Base-by-base conservation (phyloP, 805 yeast genomes). In the Ogataea pini region DNA sequence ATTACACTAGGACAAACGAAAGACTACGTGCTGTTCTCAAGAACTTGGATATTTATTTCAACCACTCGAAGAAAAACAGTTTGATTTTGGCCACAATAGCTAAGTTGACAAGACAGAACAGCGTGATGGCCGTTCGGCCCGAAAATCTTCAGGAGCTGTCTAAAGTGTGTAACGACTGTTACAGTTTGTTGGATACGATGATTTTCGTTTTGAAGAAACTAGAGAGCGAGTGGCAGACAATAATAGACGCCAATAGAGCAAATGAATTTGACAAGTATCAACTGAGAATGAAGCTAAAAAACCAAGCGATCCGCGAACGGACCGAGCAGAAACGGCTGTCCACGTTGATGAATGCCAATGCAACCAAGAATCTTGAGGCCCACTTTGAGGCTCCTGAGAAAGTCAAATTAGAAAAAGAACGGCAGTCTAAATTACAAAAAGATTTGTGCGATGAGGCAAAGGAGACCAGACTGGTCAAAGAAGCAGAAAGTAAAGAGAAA, bases 51-150 rank as follows among this genome's bases (percentile, higher is more conserved):
- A 47, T 58, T 34, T 51, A 50, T 40, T 65, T 60, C 62, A 71
- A 71, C 49, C 65, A 69, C n/a, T 62, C 75, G 13, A 64, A 78
- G 70, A 78, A 76, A 50, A 79, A 77, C 54, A 78, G 76, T 22
- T 65, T 75, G 9, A 58, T 80, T 20, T 65, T 78, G 43, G 78
- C 83, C 3, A 69, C 71, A 7, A 68, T 79, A 19, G 69, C 79
- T 0, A 69, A 76, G 46, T 69, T 77, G 38, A 63, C 79, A 2
- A 61, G 80, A 43, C 70, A 70, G 52, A 71, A 72, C 39, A 61
- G 77, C 5, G 48, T 53, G 16, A 65, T 61, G 47, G 68, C 64
- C 16, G 66, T 68, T 7, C 66, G 67, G 34, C 54, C 71, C 2
- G 75, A 73, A 34, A 68, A 59, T 39, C 54, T 74, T 1, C 44